Percentiles rank a stretch among this genome's conserved stretches.
Conservation (phyloP, 495 filamentous ascomycete genomes). For the Talaromyces nanjingensis region DNA sequence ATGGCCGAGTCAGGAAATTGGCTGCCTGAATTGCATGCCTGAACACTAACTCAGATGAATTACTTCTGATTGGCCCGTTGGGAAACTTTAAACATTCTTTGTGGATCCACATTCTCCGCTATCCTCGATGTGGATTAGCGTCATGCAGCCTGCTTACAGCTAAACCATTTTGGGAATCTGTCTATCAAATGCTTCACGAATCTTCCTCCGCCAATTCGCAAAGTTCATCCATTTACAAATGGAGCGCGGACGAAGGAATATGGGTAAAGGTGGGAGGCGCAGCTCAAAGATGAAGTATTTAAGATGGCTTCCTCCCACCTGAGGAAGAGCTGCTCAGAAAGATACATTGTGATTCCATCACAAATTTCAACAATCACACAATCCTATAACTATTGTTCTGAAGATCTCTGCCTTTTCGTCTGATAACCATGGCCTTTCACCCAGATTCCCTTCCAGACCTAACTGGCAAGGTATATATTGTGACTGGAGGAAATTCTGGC, state of each 20-base stretch:
- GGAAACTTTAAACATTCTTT: background rate
- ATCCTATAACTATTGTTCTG: background rate
- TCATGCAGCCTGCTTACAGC: conserved; percentile 33
- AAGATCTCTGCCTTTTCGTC: background rate
- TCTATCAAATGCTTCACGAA: background rate
- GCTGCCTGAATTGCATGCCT: background rate
- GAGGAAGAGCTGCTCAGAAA: background rate
- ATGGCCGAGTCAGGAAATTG: background rate
- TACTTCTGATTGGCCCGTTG: conserved; percentile 8
- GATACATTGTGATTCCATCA: background rate
- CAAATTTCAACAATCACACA: background rate
- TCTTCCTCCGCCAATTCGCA: background rate
- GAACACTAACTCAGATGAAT: background rate
- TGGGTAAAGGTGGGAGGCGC: background rate
- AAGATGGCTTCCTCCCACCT: background rate
- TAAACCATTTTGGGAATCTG: background rate
- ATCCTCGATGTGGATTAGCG: conserved; percentile 21
- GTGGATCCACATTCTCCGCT: conserved; percentile 15
- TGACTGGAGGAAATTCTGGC: conserved; percentile 20
- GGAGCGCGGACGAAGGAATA: background rate
- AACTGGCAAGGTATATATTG: conserved; percentile 13
- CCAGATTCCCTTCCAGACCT: conserved; percentile 24
- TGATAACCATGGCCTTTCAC: conserved; percentile 32
- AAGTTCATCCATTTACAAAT: background rate
- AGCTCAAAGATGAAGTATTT: background rate